phyloP scores from a whole-genome alignment of 1,284 basidiomycete species.

The Ceratobasidium sp. region DNA sequence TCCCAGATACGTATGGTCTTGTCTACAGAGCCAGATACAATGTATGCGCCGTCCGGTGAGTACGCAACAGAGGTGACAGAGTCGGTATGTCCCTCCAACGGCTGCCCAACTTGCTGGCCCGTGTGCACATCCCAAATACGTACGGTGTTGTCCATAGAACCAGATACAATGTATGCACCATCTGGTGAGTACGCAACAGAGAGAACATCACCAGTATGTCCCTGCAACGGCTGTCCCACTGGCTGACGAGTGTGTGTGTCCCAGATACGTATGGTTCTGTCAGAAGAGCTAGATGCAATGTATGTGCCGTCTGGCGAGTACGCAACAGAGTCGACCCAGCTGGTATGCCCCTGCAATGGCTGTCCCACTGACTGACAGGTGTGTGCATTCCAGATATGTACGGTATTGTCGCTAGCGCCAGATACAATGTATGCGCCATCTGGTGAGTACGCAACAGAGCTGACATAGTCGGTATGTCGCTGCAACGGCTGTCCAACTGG shows the following conservation, averaged over 20 bases:
- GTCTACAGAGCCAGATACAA: too few relatives aligned
- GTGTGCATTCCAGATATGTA: conserved; percentile 45
- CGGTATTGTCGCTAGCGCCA: conserved; percentile 38
- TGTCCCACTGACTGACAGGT: neutral
- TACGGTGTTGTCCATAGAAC: conserved; percentile 15
- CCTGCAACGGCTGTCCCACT: neutral
- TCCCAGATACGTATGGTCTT: too few relatives aligned
- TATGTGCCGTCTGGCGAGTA: conserved; percentile 62
- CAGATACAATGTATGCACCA: conserved; percentile 7
- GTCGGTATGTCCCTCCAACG: too few relatives aligned
- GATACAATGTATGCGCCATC: conserved; percentile 31
- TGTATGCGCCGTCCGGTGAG: too few relatives aligned
- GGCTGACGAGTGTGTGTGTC: conserved; percentile 53
- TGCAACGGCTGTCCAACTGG: too few relatives aligned
- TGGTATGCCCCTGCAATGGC: conserved; percentile 54
- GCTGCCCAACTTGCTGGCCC: too few relatives aligned
- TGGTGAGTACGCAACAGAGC: too few relatives aligned
- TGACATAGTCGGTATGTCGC: too few relatives aligned
- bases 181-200: conserved; percentile 17
- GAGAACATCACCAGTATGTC: neutral
- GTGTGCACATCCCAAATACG: too few relatives aligned
- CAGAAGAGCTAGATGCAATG: conserved; percentile 59
- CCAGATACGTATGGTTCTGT: conserved; percentile 61
- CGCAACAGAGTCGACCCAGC: conserved; percentile 61
- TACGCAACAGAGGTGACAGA: too few relatives aligned